phyloP scores from a whole-genome alignment of 2,329 filamentous ascomycete species.

The Talaromyces sp. region DNA sequence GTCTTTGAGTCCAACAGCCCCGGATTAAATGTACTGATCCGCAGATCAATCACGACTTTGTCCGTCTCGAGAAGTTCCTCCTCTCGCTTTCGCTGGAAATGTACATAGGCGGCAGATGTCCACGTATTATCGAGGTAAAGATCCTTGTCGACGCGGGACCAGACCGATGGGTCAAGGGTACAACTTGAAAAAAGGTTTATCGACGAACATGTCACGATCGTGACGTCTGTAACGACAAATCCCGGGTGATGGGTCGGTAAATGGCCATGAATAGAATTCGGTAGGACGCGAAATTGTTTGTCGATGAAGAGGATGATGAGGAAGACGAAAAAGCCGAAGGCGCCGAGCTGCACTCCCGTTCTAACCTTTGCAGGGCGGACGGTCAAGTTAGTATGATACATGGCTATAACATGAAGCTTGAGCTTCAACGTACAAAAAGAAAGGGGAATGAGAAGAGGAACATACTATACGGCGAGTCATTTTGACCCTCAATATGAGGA shows the following conservation, averaged over 20 bases:
- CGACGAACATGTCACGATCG: constrained; percentile 69
- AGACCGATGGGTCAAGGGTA: constrained; percentile 66
- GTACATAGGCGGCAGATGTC: constrained; percentile 73
- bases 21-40: constrained; percentile 70
- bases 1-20: constrained; percentile 27
- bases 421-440: neutral
- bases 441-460: neutral
- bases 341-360: constrained; percentile 70
- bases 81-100: constrained; percentile 79
- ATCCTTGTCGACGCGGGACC: constrained; percentile 87
- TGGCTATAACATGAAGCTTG: neutral
- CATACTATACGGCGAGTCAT: constrained; percentile 45
- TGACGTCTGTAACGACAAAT: constrained; percentile 80
- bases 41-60: constrained; percentile 74
- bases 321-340: constrained; percentile 63
- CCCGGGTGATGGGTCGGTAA: constrained; percentile 82
- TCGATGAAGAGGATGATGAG: constrained; percentile 78
- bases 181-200: constrained; percentile 73
- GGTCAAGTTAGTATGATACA: constrained; percentile 1
- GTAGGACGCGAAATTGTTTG: constrained; percentile 81
- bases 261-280: constrained; percentile 78
- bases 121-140: constrained; percentile 73
- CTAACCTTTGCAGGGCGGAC: constrained; percentile 43
- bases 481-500: constrained; percentile 10
- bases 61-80: constrained; percentile 73